A percentile compares a stretch with the other conserved stretches of the same genome.
Conservation (phyloP, 2,329 filamentous ascomycete species). For the Aurifilum marmelostoma region DNA sequence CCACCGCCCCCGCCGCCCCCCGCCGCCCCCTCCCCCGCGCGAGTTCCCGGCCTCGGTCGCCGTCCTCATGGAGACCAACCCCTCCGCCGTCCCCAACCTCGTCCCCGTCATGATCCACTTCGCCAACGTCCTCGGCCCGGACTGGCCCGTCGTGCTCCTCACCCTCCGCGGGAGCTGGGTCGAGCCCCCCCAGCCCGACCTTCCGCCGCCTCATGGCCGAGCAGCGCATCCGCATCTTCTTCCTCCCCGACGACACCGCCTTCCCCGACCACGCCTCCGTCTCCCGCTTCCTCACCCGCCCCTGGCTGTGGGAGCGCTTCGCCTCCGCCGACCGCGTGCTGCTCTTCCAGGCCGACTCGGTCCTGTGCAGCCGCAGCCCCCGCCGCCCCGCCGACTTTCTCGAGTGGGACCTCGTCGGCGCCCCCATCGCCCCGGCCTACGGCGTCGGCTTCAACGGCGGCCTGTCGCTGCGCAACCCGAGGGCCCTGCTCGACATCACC, state of each 20-base stretch:
- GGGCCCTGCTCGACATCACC: slow-evolving; percentile 31
- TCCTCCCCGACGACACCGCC: slow-evolving; percentile 40
- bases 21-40: neutral
- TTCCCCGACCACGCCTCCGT: slow-evolving; percentile 42
- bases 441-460: slow-evolving; percentile 40
- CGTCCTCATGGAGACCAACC: slow-evolving; percentile 44
- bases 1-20: slow-evolving; percentile 18
- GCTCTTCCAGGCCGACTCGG: slow-evolving; percentile 45
- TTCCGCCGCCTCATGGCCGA: slow-evolving; percentile 42
- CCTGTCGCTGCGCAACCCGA: slow-evolving; percentile 38
- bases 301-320: slow-evolving; percentile 45
- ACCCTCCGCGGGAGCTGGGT: slow-evolving; percentile 40
- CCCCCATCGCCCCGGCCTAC: slow-evolving; percentile 34
- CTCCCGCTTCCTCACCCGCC: slow-evolving; percentile 40
- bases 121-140: slow-evolving; percentile 42
- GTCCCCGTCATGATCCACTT: slow-evolving; percentile 40
- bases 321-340: slow-evolving; percentile 40
- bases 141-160: slow-evolving; percentile 49
- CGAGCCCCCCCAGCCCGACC: slow-evolving; percentile 36
- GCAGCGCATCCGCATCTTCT: slow-evolving; percentile 42
- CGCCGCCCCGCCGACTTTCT: slow-evolving; percentile 42
- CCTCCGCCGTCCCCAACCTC: slow-evolving; percentile 44
- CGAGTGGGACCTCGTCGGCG: slow-evolving; percentile 41
- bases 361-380: slow-evolving; percentile 40
- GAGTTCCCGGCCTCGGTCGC: slow-evolving; percentile 30